These are phyloP conservation scores for Monilinia laxa DNA, from an alignment of 2,329 filamentous ascomycete species.

Conservation along the genomic window DNA sequence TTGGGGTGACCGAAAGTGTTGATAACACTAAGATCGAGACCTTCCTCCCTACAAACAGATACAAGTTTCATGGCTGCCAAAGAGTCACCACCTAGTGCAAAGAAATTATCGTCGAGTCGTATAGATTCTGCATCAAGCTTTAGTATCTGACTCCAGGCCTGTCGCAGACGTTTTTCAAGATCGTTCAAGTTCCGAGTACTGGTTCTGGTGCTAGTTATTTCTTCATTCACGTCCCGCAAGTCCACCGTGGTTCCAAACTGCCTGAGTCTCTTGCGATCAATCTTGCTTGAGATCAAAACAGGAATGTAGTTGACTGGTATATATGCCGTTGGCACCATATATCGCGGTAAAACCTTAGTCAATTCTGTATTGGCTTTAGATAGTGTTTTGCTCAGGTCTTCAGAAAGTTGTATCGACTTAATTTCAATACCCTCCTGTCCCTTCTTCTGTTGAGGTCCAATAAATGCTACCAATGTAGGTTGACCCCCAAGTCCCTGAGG, in stretches of 20 bases:
- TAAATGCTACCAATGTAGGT: slow-evolving; percentile 30
- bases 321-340: slow-evolving; percentile 42
- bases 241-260: slow-evolving; percentile 22
- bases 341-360: slow-evolving; percentile 40
- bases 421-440: slow-evolving; percentile 7
- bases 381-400: slow-evolving; percentile 11
- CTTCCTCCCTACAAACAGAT: slow-evolving; percentile 38
- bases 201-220: not conserved
- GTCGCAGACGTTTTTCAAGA: slow-evolving; percentile 25
- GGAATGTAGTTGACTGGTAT: slow-evolving; percentile 40
- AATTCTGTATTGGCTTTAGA: slow-evolving; percentile 25
- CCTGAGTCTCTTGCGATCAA: slow-evolving; percentile 43
- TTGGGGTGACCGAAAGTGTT: slow-evolving; percentile 47
- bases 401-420: slow-evolving; percentile 9
- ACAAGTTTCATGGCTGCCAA: slow-evolving; percentile 48
- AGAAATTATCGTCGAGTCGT: slow-evolving; percentile 42
- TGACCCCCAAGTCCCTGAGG: slow-evolving; percentile 37
- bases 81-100: slow-evolving; percentile 42
- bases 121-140: slow-evolving; percentile 28
- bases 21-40: slow-evolving; percentile 44
- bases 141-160: slow-evolving; percentile 28
- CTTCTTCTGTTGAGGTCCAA: slow-evolving; percentile 9
- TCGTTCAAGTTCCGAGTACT: slow-evolving; percentile 2
- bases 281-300: slow-evolving; percentile 40
- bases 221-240: slow-evolving; percentile 10